phyloP scores from a whole-genome alignment of 2,329 filamentous ascomycete genomes.

The Talaromyces islandicus region DNA sequence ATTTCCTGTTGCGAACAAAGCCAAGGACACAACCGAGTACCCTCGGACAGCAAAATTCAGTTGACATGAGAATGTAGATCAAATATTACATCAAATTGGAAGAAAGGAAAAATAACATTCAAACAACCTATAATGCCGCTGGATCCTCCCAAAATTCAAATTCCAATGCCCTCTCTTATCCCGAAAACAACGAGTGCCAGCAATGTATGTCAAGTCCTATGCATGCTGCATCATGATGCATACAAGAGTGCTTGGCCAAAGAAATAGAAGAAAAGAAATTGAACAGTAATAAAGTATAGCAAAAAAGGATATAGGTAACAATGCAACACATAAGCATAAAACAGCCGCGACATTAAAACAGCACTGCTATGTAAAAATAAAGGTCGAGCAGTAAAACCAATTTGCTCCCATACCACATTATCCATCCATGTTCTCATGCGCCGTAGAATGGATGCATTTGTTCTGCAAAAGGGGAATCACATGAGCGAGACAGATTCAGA shows the following conservation, averaged over 20 bases:
- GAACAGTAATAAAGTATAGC: constrained; percentile 6
- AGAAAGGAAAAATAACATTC: not conserved
- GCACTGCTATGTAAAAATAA: constrained; percentile 6
- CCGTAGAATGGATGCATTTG: constrained; percentile 20
- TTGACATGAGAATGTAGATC: not conserved
- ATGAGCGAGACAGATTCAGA: constrained; percentile 13
- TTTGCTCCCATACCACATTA: constrained; percentile 21
- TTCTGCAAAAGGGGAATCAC: constrained; percentile 19
- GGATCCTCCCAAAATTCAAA: constrained; percentile 12
- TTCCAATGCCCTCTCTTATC: constrained; percentile 12
- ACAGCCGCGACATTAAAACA: constrained; percentile 3
- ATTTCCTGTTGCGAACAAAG: not conserved
- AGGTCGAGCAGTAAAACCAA: constrained; percentile 13
- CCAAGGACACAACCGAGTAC: not conserved
- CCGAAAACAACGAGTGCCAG: constrained; percentile 12
- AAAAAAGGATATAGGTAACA: not conserved
- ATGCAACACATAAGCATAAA: constrained; percentile 3
- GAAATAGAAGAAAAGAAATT: constrained; percentile 8
- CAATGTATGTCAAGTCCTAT: constrained; percentile 8
- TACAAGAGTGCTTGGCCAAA: not conserved
- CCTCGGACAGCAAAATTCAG: not conserved
- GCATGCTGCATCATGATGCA: not conserved
- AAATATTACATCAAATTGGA: not conserved
- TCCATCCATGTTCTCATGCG: constrained; percentile 24
- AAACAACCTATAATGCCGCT: constrained; percentile 12